Evolutionary conservation across 2,329 filamentous ascomycete genomes (phyloP).

Genomic region (Albifimbria verrucaria): DNA sequence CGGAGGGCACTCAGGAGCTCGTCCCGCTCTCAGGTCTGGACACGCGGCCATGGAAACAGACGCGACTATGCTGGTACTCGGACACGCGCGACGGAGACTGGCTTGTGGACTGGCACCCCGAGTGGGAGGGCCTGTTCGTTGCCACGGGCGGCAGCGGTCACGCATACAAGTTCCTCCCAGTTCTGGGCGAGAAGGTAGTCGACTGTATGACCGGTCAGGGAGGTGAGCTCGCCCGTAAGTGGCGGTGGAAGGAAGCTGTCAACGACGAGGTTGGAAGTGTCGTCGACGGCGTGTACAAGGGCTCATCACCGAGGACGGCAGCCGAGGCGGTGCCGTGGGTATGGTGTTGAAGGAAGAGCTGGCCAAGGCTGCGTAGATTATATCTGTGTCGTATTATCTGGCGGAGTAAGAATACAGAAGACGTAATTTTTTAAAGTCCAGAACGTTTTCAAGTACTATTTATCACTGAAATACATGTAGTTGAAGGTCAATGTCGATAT

Average conservation of each 20-base stretch:
- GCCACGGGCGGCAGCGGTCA: constrained; percentile 63
- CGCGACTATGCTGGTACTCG: constrained; percentile 72
- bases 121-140: constrained; percentile 55
- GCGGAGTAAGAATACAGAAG: no score
- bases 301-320: constrained; percentile 51
- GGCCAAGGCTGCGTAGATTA: constrained; percentile 15
- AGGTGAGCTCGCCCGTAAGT: constrained; percentile 52
- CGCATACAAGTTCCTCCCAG: constrained; percentile 67
- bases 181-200: constrained; percentile 60
- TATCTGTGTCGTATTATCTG: background rate
- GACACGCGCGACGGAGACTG: constrained; percentile 72
- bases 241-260: constrained; percentile 61
- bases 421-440: no score
- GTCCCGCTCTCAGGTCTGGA: constrained; percentile 55
- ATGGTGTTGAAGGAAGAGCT: constrained; percentile 44
- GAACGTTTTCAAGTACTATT: no score
- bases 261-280: constrained; percentile 29
- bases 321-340: constrained; percentile 44
- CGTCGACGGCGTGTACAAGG: constrained; percentile 33
- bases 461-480: no score
- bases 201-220: constrained; percentile 49
- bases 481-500: no score
- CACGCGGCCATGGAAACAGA: constrained; percentile 57
- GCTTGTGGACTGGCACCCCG: constrained; percentile 66
- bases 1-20: constrained; percentile 58